Evolutionary conservation across 331 rosid species (phyloP).

Genomic region (Pyrus hybrid): DNA sequence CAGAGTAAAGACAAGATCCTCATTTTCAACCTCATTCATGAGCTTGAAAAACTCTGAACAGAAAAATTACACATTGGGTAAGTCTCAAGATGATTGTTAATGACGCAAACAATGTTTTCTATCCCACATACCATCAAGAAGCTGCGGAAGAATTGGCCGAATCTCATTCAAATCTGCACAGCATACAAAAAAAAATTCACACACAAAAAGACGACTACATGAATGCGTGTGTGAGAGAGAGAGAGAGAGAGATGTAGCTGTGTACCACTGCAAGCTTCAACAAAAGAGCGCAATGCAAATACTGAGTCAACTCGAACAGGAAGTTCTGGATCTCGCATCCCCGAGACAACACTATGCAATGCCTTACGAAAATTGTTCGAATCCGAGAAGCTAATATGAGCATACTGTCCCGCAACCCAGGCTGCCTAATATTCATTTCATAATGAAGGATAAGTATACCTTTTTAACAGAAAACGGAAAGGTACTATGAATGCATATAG

Average conservation of each 20-base stretch:
- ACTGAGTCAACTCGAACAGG: slow-evolving; percentile 98
- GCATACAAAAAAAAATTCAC: background rate
- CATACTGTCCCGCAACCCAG: slow-evolving; percentile 99
- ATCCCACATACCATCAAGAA: slow-evolving; percentile 75
- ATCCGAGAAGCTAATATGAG: slow-evolving; percentile 68
- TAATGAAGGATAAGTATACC: background rate
- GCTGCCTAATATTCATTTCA: slow-evolving; percentile 60
- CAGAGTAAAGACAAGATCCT: slow-evolving; percentile 93
- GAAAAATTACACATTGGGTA: slow-evolving; percentile 9
- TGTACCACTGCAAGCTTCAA: slow-evolving; percentile 88
- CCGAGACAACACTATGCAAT: slow-evolving; percentile 78
- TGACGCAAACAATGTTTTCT: background rate
- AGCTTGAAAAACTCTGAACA: slow-evolving; percentile 80
- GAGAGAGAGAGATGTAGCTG: background rate
- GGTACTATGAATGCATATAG: background rate
- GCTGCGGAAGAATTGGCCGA: slow-evolving; percentile 87
- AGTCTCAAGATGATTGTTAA: slow-evolving; percentile 4
- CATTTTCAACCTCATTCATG: slow-evolving; percentile 95
- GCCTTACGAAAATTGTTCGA: slow-evolving; percentile 83
- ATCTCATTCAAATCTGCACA: slow-evolving; percentile 84
- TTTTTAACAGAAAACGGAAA: background rate
- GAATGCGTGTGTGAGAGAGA: background rate
- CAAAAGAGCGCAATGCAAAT: slow-evolving; percentile 85
- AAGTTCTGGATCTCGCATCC: slow-evolving; percentile 89
- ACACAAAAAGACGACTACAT: background rate